Evolutionary conservation across 768 basidiomycete species (phyloP).

Genomic region (Russula sp.): DNA sequence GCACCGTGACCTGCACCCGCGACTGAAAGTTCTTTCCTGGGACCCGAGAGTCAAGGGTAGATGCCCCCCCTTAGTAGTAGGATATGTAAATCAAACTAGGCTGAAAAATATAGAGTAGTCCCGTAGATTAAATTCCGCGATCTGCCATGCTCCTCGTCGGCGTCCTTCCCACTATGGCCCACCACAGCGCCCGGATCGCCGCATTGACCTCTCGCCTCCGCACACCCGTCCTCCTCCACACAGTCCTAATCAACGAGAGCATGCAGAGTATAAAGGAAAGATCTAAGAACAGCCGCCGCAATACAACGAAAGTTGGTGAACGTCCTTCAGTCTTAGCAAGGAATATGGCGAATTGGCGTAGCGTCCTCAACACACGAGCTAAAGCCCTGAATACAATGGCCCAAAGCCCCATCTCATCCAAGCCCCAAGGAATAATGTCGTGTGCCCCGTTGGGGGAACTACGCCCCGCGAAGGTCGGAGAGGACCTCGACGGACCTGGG

Average conservation of each 20-base stretch:
- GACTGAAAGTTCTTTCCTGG: no score
- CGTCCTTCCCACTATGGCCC: constrained; percentile 56
- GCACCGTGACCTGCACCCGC: no score
- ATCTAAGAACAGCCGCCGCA: constrained; percentile 73
- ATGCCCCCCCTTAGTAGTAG: neutral
- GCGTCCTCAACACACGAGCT: constrained; percentile 41
- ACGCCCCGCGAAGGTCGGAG: constrained; percentile 30
- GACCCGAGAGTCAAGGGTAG: no score
- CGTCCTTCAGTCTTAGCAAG: constrained; percentile 53
- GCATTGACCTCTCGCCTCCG: constrained; percentile 61
- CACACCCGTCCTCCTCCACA: constrained; percentile 66
- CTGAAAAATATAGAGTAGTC: neutral
- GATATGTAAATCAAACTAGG: neutral
- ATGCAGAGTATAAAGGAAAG: constrained; percentile 66
- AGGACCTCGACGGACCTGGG: constrained; percentile 23
- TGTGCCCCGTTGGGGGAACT: constrained; percentile 22
- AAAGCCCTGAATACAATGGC: constrained; percentile 63
- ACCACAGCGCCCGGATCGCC: constrained; percentile 64
- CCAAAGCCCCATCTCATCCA: constrained; percentile 77
- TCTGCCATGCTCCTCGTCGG: constrained; percentile 44
- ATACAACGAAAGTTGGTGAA: constrained; percentile 59
- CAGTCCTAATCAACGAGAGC: constrained; percentile 47
- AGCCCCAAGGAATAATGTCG: constrained; percentile 16
- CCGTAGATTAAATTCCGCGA: constrained; percentile 35
- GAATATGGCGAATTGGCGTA: constrained; percentile 51